These are phyloP conservation scores for Scedosporium boydii DNA, from an alignment of 2,329 filamentous ascomycete species.

Conservation along the genomic window DNA sequence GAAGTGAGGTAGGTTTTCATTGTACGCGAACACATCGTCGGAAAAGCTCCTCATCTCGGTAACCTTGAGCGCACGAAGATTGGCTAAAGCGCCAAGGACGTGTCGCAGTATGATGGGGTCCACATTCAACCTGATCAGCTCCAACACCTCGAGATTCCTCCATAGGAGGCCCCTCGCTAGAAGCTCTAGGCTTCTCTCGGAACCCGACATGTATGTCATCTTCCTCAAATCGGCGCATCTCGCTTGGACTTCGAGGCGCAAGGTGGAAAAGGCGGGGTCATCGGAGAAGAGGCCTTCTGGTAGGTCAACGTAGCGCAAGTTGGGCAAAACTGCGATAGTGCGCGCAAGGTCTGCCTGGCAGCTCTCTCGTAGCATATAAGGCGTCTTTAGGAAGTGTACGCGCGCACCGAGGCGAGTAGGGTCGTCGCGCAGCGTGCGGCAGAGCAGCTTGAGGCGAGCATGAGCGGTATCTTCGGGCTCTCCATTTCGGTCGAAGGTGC, in stretches of 20 bases:
- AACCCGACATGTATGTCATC: constrained; percentile 74
- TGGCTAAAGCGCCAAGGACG: constrained; percentile 57
- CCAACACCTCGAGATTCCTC: constrained; percentile 63
- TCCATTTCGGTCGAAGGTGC: constrained; percentile 64
- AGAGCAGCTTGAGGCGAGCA: constrained; percentile 66
- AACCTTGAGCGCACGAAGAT: constrained; percentile 66
- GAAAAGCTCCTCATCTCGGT: constrained; percentile 60
- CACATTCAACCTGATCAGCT: constrained; percentile 57
- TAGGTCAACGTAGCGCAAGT: constrained; percentile 81
- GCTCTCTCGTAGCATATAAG: constrained; percentile 90
- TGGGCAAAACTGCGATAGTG: constrained; percentile 74
- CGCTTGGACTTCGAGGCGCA: constrained; percentile 77
- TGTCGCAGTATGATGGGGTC: constrained; percentile 63
- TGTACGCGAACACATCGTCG: constrained; percentile 64
- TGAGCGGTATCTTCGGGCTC: constrained; percentile 73
- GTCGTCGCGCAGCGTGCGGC: constrained; percentile 72
- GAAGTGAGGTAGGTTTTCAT: constrained; percentile 58
- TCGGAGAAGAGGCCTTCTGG: constrained; percentile 81
- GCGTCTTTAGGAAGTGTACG: constrained; percentile 75
- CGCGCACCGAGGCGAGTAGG: constrained; percentile 55
- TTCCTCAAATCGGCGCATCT: constrained; percentile 77
- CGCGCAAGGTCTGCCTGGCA: constrained; percentile 76
- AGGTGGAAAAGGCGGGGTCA: constrained; percentile 61
- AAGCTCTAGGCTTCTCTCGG: constrained; percentile 66
- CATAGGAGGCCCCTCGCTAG: constrained; percentile 58